A percentile compares a stretch with the other conserved stretches of the same genome.
These are phyloP conservation scores for Pichia californica DNA, from an alignment of 805 yeast genomes.

Conservation along the genomic window DNA sequence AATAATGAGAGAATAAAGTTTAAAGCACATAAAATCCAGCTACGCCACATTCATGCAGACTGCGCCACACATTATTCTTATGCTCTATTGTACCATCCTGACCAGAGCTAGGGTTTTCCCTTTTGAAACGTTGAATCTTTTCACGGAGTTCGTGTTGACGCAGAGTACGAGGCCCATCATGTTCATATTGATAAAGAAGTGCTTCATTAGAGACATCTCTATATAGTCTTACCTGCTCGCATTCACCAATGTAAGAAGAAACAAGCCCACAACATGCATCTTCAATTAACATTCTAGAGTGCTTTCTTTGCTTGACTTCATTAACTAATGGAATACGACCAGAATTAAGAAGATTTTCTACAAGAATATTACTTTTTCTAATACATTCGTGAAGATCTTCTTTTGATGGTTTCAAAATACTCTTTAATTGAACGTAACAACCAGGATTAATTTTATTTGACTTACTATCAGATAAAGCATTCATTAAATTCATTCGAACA, in stretches of 20 bases:
- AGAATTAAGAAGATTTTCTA: constrained; percentile 4
- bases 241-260: background rate
- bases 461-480: too few relatives aligned
- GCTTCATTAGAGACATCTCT: too few relatives aligned
- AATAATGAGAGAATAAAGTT: too few relatives aligned
- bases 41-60: background rate
- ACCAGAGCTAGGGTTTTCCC: background rate
- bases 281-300: background rate
- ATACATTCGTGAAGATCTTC: constrained; percentile 7
- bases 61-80: background rate
- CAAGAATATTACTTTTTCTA: constrained; percentile 7
- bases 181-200: too few relatives aligned
- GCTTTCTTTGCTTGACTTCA: background rate
- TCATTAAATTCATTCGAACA: background rate
- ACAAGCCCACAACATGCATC: background rate
- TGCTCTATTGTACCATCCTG: too few relatives aligned
- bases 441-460: background rate
- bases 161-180: too few relatives aligned
- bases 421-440: background rate
- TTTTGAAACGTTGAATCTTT: background rate
- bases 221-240: too few relatives aligned
- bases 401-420: constrained; percentile 8
- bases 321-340: background rate
- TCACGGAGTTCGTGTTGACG: background rate
- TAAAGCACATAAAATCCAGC: too few relatives aligned